Conservation (phyloP, 192 early-diverging fungal genomes). For the Linderina pennispora region DNA sequence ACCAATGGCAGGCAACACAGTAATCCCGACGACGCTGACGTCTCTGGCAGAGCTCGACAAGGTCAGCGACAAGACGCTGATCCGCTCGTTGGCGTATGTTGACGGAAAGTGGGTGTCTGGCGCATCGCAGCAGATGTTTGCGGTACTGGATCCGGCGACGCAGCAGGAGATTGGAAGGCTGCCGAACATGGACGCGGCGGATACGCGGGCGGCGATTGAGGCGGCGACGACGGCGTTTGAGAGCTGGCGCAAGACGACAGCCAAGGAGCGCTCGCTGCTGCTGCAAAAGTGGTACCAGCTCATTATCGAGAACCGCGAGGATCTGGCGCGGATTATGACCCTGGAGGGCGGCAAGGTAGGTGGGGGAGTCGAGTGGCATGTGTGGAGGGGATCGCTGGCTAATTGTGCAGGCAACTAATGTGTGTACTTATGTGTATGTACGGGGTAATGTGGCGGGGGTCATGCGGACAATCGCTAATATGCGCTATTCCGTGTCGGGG, state of each 20-base stretch:
- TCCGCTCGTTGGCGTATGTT: constrained; percentile 52
- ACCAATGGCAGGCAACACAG: too few relatives aligned
- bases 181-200: constrained; percentile 58
- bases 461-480: too few relatives aligned
- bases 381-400: too few relatives aligned
- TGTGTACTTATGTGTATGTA: too few relatives aligned
- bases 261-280: constrained; percentile 53
- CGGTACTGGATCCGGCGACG: constrained; percentile 60
- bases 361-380: too few relatives aligned
- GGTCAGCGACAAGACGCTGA: constrained; percentile 55
- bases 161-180: constrained; percentile 55
- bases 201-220: constrained; percentile 53
- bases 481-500: too few relatives aligned
- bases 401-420: too few relatives aligned
- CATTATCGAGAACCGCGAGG: constrained; percentile 60
- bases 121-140: constrained; percentile 39
- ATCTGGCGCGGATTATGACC: constrained; percentile 76
- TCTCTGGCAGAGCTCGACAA: constrained; percentile 36
- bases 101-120: constrained; percentile 54
- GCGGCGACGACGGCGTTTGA: constrained; percentile 53
- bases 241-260: constrained; percentile 57
- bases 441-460: too few relatives aligned
- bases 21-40: too few relatives aligned
- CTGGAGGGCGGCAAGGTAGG: constrained; percentile 72
- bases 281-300: constrained; percentile 62